Percentiles rank a stretch among this genome's conserved stretches.
phyloP scores from a whole-genome alignment of 1,284 basidiomycete genomes.

The Entoloma clypeatum region DNA sequence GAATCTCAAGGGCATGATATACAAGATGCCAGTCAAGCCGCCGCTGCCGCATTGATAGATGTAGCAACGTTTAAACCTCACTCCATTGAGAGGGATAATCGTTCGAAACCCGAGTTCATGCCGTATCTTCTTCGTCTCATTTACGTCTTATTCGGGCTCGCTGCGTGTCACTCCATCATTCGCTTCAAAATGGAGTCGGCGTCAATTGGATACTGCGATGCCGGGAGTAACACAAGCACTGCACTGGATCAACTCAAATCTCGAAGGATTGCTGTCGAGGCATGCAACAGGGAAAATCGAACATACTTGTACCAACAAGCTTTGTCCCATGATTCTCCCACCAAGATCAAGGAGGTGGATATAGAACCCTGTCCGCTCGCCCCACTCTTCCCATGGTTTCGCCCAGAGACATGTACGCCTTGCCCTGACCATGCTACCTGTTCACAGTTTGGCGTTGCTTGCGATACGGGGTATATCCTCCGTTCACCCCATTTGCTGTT shows the following conservation, averaged over 20 bases:
- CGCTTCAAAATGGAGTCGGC: constrained; percentile 67
- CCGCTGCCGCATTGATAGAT: constrained; percentile 17
- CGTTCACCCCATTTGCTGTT: constrained; percentile 59
- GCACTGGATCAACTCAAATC: constrained; percentile 48
- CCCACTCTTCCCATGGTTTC: constrained; percentile 53
- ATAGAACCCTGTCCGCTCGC: constrained; percentile 48
- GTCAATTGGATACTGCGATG: constrained; percentile 80
- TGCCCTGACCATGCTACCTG: constrained; percentile 86
- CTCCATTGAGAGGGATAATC: no score
- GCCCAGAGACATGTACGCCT: constrained; percentile 72
- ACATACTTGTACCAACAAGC: constrained; percentile 30
- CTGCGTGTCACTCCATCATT: constrained; percentile 29
- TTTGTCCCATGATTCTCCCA: constrained; percentile 21
- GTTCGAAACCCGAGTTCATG: no score
- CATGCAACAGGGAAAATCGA: constrained; percentile 58
- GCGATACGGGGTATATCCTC: constrained; percentile 74
- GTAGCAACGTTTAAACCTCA: constrained; percentile 19
- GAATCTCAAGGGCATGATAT: constrained; percentile 14
- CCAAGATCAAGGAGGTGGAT: constrained; percentile 20
- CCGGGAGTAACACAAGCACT: constrained; percentile 59
- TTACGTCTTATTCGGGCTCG: constrained; percentile 4
- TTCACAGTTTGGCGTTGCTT: constrained; percentile 57
- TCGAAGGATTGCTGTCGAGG: constrained; percentile 45
- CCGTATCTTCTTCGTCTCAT: constrained; percentile 40
- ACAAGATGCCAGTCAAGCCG: constrained; percentile 17